Percentiles rank a stretch among this genome's conserved stretches.
These are phyloP conservation scores for Sphaerosporella brunnea DNA, from an alignment of 495 filamentous ascomycete genomes.

Conservation along the genomic window DNA sequence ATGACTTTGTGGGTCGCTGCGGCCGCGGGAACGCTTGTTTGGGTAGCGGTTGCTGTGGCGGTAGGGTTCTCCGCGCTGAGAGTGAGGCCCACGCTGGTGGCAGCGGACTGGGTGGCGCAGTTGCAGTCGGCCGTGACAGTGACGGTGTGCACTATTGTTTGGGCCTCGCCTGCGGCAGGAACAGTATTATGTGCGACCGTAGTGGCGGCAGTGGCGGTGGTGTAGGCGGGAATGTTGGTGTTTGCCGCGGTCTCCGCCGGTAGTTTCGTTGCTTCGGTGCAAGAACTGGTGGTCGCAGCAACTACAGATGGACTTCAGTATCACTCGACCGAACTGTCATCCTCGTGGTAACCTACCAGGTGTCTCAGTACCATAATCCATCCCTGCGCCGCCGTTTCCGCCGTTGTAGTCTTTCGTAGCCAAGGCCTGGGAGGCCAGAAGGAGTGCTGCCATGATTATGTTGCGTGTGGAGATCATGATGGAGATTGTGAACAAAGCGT, in stretches of 20 bases:
- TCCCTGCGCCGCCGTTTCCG: neutral
- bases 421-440: slow-evolving; percentile 12
- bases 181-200: neutral
- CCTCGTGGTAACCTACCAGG: too few species aligned
- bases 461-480: slow-evolving; percentile 13
- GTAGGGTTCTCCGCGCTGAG: neutral
- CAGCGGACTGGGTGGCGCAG: neutral
- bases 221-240: neutral
- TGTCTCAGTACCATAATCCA: neutral
- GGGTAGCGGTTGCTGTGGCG: slow-evolving; percentile 1
- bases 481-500: slow-evolving; percentile 3
- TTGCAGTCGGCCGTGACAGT: slow-evolving; percentile 2
- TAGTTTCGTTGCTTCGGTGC: slow-evolving; percentile 5
- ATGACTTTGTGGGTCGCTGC: slow-evolving; percentile 24
- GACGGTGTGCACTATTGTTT: slow-evolving; percentile 3
- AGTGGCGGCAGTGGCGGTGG: neutral
- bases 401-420: slow-evolving; percentile 8
- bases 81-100: neutral
- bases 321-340: too few species aligned
- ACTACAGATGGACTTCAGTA: neutral
- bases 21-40: slow-evolving; percentile 1
- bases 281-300: slow-evolving; percentile 2
- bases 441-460: slow-evolving; percentile 9
- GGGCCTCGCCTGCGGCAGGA: neutral
- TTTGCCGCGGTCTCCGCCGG: neutral